These are phyloP conservation scores for Fusarium poae DNA, from an alignment of 2,329 filamentous ascomycete genomes.

Conservation along the genomic window DNA sequence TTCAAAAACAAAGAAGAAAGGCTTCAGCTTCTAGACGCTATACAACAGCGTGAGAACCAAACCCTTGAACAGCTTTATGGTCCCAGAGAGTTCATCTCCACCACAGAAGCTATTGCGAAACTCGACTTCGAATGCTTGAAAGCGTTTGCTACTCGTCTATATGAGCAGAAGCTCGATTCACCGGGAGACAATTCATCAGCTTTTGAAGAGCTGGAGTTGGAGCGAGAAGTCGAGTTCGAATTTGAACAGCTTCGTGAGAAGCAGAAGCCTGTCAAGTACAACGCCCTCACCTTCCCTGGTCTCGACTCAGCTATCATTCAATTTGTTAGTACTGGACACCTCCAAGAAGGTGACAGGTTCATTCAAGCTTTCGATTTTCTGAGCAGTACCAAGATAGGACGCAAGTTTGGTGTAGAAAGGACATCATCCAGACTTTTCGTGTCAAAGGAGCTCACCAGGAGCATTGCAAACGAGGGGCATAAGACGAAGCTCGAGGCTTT, in stretches of 20 bases:
- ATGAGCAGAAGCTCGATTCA: not conserved
- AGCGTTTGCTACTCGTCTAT: not conserved
- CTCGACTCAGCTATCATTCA: slow-evolving; percentile 53
- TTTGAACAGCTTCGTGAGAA: slow-evolving; percentile 69
- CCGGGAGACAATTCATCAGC: slow-evolving; percentile 58
- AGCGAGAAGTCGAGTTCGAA: slow-evolving; percentile 70
- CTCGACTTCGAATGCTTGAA: not conserved
- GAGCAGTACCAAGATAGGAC: not conserved
- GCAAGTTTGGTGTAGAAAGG: not conserved
- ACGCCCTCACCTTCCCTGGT: slow-evolving; percentile 57
- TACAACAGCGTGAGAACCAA: slow-evolving; percentile 65
- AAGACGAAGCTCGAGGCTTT: accelerated
- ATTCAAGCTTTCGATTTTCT: not conserved
- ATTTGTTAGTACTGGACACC: not conserved
- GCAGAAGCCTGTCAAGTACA: slow-evolving; percentile 60
- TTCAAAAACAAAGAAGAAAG: slow-evolving; percentile 53
- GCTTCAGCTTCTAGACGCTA: slow-evolving; percentile 46
- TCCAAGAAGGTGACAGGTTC: not conserved
- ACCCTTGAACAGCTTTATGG: slow-evolving; percentile 71
- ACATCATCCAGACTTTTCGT: not conserved
- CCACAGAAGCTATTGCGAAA: not conserved
- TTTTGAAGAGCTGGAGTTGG: slow-evolving; percentile 71
- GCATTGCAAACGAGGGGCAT: not conserved
- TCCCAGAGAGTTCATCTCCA: slow-evolving; percentile 19
- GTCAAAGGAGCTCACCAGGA: not conserved